Conservation (phyloP, 805 yeast species). For the Pachysolen tannophilus region DNA sequence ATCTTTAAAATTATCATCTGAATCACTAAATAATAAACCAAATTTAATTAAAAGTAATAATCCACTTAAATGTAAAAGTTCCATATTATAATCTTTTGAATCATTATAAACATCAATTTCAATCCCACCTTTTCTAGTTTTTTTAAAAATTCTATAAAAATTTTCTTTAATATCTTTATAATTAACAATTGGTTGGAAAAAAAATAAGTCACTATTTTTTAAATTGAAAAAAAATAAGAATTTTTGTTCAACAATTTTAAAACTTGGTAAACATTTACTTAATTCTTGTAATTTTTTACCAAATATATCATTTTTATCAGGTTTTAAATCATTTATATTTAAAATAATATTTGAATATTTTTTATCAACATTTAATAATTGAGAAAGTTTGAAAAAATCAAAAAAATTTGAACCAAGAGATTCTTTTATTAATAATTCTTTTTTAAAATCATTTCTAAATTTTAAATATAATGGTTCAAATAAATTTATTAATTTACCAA, state of each 20-base stretch:
- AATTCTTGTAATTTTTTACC: slow-evolving; percentile 9
- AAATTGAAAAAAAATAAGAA: slow-evolving; percentile 6
- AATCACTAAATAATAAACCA: slow-evolving; percentile 2
- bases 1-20: slow-evolving; percentile 1
- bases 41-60: slow-evolving; percentile 5
- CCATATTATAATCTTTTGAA: neutral
- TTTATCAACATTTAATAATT: slow-evolving; percentile 4
- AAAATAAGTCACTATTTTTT: too few species aligned
- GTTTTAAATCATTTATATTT: neutral
- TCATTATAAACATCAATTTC: slow-evolving; percentile 5
- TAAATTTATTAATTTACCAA: neutral
- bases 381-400: slow-evolving; percentile 2
- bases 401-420: slow-evolving; percentile 1
- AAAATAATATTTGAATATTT: slow-evolving; percentile 5
- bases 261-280: slow-evolving; percentile 2
- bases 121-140: slow-evolving; percentile 7
- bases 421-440: slow-evolving; percentile 1
- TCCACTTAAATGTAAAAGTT: slow-evolving; percentile 3
- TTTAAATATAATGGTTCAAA: neutral
- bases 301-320: slow-evolving; percentile 5
- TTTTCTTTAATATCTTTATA: slow-evolving; percentile 1
- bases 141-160: slow-evolving; percentile 5
- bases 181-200: neutral
- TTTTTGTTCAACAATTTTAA: slow-evolving; percentile 2
- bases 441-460: slow-evolving; percentile 2